Evolutionary conservation across 176 grass and related monocot species (phyloP), one percentile per base, ranked within the genome.

Genomic region (Saccharum officinarum): DNA sequence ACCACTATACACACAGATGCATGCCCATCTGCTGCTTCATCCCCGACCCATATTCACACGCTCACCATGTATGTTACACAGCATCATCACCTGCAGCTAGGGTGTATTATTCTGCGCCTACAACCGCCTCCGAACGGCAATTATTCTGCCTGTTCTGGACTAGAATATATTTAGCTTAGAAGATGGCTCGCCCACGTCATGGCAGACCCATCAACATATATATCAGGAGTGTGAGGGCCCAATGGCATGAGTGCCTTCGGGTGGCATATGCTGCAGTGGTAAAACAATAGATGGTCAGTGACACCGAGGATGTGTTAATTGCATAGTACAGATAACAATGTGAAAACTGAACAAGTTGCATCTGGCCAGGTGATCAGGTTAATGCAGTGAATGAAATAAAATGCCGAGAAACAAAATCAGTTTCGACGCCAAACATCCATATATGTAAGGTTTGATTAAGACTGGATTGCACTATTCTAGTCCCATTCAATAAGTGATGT

Each of bases 11-110:
- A 91, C 73, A 90, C n/a, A 82, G 33, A 45, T 23, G 40, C 40
- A 72, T 89, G 89, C 89, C 64, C 52, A 62, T 59, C 44, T 88
- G 80, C 25, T 79, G 67, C 64, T 80, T 83, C 80, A 79, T 18
- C 34, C 66, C 34, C 45, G n/a, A 75, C 69, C 80, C 67, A 77
- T 91, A 91, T 94, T 75, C 88, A 91, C 89, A 91, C 68, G 77
- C 65, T 64, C 73, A 31, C 69, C 20, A 78, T 14, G 40, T 42
- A 69, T 79, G 13, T 52, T 50, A 50, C 7, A 20, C 18, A 20
- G 17, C 52, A 69, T 0, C 52, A 69, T 0, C 71, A 88, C 85
- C 81, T 78, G 76, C 54, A 80, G 60, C 66, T 41, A 69, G 76
- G 30, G 73, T 86, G 34, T 22, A 5, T 73, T 73, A 81, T 83